Base-by-base conservation (phyloP, 495 filamentous ascomycete species). In the Lentithecium fluviatile region DNA sequence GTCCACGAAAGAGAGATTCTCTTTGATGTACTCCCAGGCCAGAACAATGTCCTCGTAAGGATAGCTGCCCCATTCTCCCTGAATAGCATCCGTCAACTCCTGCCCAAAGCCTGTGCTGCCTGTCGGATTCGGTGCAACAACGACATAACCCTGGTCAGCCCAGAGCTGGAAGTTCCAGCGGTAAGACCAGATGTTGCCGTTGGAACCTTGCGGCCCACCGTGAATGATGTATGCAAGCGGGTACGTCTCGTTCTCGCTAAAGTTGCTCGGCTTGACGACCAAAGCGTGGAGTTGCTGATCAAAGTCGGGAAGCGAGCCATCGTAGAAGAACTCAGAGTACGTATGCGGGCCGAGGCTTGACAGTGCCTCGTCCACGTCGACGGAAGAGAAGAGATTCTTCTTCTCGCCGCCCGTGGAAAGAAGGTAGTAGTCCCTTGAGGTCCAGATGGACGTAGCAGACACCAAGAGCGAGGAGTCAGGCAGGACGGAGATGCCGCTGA, bases 81-180 rank as follows among this genome's bases (percentile, higher is more conserved):
- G 63, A 53, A 83, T 81, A 4, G 64, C 68, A 59, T 82, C 78
- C 0, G 70, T 77, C 32, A 83, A 70, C 6, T 70, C 62, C 51
- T 82, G 73, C 6, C 80, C 79, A 62, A 76, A 83, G 1, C 79
- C 79, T 45, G 77, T 76, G 57, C 72, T 76, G 29, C 79, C 81
- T 10, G 81, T 82, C 0, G 77, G 77, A 59, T 83, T 83, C 0
- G 80, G 80, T 1, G 75, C 75, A 47, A 83, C 70, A 21, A 83
- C 80, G 43, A 83, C 75, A 59, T 83, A 83, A 42, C 80, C 81
- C 67, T 83, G 80, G 52, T 83, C 81, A 15, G 81, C 81, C 57
- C 77, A 82, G 48, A 79, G 75, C 54, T 78, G 79, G 29, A 70
- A 72, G 61, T 82, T 83, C 77, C 78, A 83, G 1, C 79, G 69